Conservation (phyloP, 1,284 basidiomycete genomes). For the Bjerkandera adusta region DNA sequence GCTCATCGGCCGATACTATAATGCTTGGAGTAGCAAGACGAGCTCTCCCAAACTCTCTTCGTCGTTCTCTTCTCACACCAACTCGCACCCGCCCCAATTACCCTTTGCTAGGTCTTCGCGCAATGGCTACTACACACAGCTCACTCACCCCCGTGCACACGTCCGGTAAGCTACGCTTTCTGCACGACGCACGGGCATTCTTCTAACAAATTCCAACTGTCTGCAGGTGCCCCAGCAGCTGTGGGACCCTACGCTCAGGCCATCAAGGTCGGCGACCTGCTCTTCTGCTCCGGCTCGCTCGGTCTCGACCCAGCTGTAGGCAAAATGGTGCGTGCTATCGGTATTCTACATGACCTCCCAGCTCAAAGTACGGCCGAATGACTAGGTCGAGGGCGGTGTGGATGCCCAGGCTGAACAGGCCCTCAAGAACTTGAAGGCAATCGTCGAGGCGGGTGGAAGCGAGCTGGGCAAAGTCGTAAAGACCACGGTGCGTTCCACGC, state of each 20-base stretch:
- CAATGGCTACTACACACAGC: slow-evolving; percentile 49
- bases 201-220: neutral
- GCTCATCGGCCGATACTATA: too few species aligned
- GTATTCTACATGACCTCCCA: neutral
- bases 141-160: slow-evolving; percentile 56
- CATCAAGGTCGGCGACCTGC: slow-evolving; percentile 80
- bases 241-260: slow-evolving; percentile 93
- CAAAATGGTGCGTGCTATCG: slow-evolving; percentile 52
- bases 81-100: too few species aligned
- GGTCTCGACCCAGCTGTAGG: slow-evolving; percentile 78
- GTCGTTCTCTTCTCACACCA: neutral
- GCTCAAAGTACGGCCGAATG: neutral
- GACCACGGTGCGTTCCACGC: slow-evolving; percentile 75
- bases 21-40: too few species aligned
- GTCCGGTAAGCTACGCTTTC: slow-evolving; percentile 32
- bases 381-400: slow-evolving; percentile 61
- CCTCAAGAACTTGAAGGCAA: slow-evolving; percentile 82
- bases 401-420: slow-evolving; percentile 85
- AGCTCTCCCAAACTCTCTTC: too few species aligned
- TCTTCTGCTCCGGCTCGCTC: slow-evolving; percentile 91
- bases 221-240: slow-evolving; percentile 76
- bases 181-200: neutral
- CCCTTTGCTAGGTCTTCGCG: too few species aligned
- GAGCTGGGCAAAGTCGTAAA: slow-evolving; percentile 80
- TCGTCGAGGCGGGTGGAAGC: slow-evolving; percentile 83